These are phyloP conservation scores for Citrus trifoliata DNA, from an alignment of 345 rosid genomes.

Conservation along the genomic window DNA sequence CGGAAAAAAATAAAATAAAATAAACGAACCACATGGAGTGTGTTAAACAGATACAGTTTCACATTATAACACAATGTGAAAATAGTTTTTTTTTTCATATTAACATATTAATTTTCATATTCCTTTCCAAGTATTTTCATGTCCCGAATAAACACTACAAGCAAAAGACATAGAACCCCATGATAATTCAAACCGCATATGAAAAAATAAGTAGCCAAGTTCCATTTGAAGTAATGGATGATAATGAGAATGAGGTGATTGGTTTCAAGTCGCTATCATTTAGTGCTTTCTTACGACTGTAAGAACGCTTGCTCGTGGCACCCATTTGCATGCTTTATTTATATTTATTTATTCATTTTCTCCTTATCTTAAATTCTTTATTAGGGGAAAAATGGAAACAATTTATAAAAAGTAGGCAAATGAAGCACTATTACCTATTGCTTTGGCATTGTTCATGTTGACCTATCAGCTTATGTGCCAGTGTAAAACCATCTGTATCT, in stretches of 20 bases:
- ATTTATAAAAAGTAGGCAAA: background rate
- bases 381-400: background rate
- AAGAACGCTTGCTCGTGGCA: slow-evolving; percentile 39
- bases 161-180: background rate
- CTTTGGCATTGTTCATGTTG: slow-evolving; percentile 23
- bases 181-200: background rate
- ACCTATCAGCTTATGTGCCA: background rate
- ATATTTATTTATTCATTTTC: background rate
- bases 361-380: background rate
- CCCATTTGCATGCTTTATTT: slow-evolving; percentile 23
- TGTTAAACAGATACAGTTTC: no score
- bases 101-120: no score
- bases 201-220: background rate
- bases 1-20: no score
- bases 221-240: background rate
- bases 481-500: slow-evolving; percentile 14
- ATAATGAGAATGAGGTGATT: background rate
- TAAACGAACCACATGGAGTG: no score
- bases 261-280: background rate
- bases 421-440: background rate
- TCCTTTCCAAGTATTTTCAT: background rate
- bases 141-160: background rate
- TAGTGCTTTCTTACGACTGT: slow-evolving; percentile 40
- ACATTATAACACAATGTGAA: no score
- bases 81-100: no score